Evolutionary conservation across 306 rosid species (phyloP), one percentile per base, ranked within the genome.

Genomic region (Dicorynia guianensis): DNA sequence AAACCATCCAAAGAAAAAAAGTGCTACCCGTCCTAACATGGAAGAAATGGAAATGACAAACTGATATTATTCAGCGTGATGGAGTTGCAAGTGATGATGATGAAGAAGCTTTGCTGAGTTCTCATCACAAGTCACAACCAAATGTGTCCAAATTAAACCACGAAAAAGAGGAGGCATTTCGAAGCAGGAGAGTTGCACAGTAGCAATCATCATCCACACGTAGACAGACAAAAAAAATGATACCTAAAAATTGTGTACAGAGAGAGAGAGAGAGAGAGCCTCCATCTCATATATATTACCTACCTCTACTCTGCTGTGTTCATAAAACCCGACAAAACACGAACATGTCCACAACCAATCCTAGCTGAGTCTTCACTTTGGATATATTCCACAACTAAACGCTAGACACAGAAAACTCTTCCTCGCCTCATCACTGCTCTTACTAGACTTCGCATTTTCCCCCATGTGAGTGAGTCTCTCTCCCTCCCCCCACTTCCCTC

Each of bases 311-410:
- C 9, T 52, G 52, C 76, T 64, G 3, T 15, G 53, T 64, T 25
- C 5, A 72, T 10, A 9, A 47, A 67, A 59, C 18, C 74, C 76
- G 77, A 79, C 80, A 81, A 58, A 65, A 36, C 80, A 18, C 17
- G 33, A 63, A 73, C 73, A 79, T 73, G 75, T 79, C 83, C 79
- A 68, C 74, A 72, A 54, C 78, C 67, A 72, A 55, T 75, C 76
- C 58, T 75, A 47, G 34, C 52, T 6, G 7, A 39, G 46, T 49
- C 15, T 49, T 38, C 54, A 49, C 65, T 34, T 69, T 44, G 33
- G 69, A 62, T 18, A 49, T 84, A 67, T 68, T 67, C 65, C 73
- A 46, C 55, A 47, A 55, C 71, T 56, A 34, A 64, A 43, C 19
- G 43, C 65, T 9, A 57, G 67, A n/a, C n/a, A 72, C 67, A 58